Evolutionary conservation across 805 yeast species (phyloP).

Genomic region (Clavispora phyllophila): DNA sequence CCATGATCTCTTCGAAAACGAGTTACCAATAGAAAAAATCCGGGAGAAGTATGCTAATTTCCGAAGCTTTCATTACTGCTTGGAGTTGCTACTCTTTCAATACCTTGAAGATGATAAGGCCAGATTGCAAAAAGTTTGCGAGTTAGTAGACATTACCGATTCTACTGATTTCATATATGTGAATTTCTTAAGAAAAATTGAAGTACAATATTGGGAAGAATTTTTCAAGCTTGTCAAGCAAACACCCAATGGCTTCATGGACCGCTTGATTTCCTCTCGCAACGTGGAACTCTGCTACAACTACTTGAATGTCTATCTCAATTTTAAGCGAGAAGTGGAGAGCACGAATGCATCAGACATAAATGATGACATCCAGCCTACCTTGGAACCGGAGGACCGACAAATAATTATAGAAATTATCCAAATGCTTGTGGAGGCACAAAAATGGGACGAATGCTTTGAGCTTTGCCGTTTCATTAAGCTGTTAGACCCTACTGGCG

Average conservation of each 20-base stretch:
- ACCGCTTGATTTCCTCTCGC: conserved; percentile 32
- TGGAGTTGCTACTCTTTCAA: conserved; percentile 45
- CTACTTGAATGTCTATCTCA: conserved; percentile 47
- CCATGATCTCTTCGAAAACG: conserved; percentile 30
- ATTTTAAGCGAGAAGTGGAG: conserved; percentile 37
- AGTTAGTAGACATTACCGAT: conserved; percentile 14
- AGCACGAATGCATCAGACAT: not conserved
- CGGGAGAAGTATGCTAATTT: conserved; percentile 35
- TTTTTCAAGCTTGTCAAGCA: conserved; percentile 39
- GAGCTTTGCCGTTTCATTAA: conserved; percentile 52
- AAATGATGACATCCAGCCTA: not conserved
- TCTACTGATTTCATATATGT: conserved; percentile 35
- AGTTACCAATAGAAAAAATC: conserved; percentile 19
- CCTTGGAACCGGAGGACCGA: conserved; percentile 28
- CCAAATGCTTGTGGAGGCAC: conserved; percentile 34
- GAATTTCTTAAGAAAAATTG: conserved; percentile 57
- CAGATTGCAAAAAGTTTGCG: conserved; percentile 5
- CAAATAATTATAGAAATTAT: conserved; percentile 40
- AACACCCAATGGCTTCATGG: conserved; percentile 43
- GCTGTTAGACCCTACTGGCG: conserved; percentile 41
- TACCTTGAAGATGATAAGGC: conserved; percentile 22
- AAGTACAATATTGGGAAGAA: conserved; percentile 48
- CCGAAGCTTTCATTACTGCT: conserved; percentile 42
- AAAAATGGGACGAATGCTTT: conserved; percentile 48
- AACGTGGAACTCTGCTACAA: conserved; percentile 48